Base-by-base conservation (phyloP, 441 rosid species). In the Pelargonium australe region DNA sequence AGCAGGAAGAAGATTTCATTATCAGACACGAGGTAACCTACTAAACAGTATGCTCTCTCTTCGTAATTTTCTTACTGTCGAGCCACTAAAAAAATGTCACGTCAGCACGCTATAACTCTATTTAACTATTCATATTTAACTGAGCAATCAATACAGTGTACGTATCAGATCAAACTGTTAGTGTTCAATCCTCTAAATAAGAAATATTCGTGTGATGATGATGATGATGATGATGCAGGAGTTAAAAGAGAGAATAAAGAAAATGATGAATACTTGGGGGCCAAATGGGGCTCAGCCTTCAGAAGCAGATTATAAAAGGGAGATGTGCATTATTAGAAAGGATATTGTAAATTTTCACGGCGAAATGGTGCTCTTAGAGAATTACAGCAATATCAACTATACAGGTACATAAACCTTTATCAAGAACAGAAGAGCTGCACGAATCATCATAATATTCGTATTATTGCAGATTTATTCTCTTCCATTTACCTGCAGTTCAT, bases 1-100 rank as follows among this genome's bases (percentile, higher is more conserved):
- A 88, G 73, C 83, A 88, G 76, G 96, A 89, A 76, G 98, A 90
- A 81, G 96, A 90, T 78, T 90, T 87, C 85, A 80, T 92, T 72
- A 90, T 88, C 76, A 80, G 79, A 28, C 89, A 87, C 44, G 80
- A 84, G 90, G 98, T 88, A 47, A 47, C 13, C 31, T 25, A 25
- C 31, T 25, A 25, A 25, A 25, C 31, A 1, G 31, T 25, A 25
- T 25, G 31, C 31, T 25, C 31, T 2, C 31, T 25, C 31, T 25
- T 25, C 31, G 3, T 25, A 0, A 25, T 2, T 25, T 25, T 25
- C 31, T 25, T 1, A 25, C 31, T 25, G 31, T 25, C 31, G 31
- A 25, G 31, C 31, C 31, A 25, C 2, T 25, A 20, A 25, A 25
- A 25, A 25, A 25, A 25, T 25, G 31, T 25, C 31, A 25, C 31